Base-by-base conservation (phyloP, 768 basidiomycete species). In the Boletus coccyginus region DNA sequence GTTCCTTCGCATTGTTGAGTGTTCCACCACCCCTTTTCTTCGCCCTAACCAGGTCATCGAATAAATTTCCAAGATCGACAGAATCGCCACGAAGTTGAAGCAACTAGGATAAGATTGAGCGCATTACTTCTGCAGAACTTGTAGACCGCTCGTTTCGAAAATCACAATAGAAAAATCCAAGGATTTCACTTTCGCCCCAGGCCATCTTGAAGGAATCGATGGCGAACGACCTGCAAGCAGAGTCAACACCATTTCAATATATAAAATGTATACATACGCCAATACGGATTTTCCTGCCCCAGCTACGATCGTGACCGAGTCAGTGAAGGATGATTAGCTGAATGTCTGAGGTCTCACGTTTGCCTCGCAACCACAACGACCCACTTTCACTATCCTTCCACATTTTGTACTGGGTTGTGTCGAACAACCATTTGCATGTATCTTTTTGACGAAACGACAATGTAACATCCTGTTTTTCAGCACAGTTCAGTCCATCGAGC, bases 251-350 rank as follows among this genome's bases (percentile, higher is more conserved):
- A 1, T 14, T 3, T 1, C 16, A 43, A 38, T 12, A 13, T 5
- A 48, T 29, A 7, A 3, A 42, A n/a, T 6, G 5, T n/a, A 17
- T 36, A 46, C 57, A 38, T 53, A 57, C 56, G 45, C 51, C 43
- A 57, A 27, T 14, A 57, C 56, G 12, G 56, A 57, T 57, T 53
- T 57, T 2, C 52, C 56, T 1, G 56, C 51, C 7, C 56, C 56
- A 42, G 45, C 56, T 57, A 40, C 33, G 33, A 7, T 31, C 7
- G 11, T 8, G n/a, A 35, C 19, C 31, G 9, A 13, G 14, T 55
- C 47, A 55, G 40, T 14, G 3, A 19, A 49, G 13, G 5, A 11
- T 31, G 14, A 2, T 8, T 31, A 21, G 13, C 24, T 12, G 21
- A 6, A 17, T 19, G n/a, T 24, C 8, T 3, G 3, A 5, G 1